Evolutionary conservation across 768 basidiomycete genomes (phyloP).

Genomic region (Leccinum sublutescens): DNA sequence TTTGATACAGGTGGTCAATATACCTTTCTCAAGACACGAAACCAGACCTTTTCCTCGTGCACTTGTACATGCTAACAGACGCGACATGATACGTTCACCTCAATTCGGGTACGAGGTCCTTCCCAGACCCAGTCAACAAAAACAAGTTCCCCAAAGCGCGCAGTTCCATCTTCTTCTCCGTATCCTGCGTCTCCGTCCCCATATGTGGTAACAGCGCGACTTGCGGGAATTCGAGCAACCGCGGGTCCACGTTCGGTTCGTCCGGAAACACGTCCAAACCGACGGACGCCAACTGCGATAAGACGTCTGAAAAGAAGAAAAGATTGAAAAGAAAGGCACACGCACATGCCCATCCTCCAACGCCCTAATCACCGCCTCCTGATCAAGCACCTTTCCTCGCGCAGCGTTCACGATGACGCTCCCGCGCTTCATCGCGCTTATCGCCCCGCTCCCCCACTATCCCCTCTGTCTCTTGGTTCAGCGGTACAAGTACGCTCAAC

Average conservation of each 20-base stretch:
- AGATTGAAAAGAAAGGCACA: neutral
- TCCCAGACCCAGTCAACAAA: constrained; percentile 1
- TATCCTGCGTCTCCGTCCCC: constrained; percentile 82
- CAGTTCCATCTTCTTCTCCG: constrained; percentile 80
- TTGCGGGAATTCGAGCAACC: constrained; percentile 73
- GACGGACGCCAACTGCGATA: constrained; percentile 32
- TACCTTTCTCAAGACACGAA: too few relatives aligned
- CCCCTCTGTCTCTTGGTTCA: constrained; percentile 60
- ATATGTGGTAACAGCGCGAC: constrained; percentile 89
- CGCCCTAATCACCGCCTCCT: constrained; percentile 81
- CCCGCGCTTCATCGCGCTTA: constrained; percentile 73
- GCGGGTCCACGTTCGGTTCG: constrained; percentile 78
- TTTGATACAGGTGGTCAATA: neutral
- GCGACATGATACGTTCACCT: neutral
- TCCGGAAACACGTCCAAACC: constrained; percentile 87
- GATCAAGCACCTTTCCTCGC: constrained; percentile 85
- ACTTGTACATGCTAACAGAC: neutral
- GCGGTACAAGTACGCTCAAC: constrained; percentile 82
- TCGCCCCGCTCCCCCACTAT: constrained; percentile 71
- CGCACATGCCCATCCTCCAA: constrained; percentile 86
- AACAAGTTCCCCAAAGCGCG: constrained; percentile 76
- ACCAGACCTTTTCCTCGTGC: neutral
- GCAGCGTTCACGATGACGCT: constrained; percentile 85
- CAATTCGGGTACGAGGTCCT: neutral
- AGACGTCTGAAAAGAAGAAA: neutral